Evolutionary conservation across 257 asterid species (phyloP), one percentile per base, ranked within the genome.

Genomic region (Gentiana dahurica): DNA sequence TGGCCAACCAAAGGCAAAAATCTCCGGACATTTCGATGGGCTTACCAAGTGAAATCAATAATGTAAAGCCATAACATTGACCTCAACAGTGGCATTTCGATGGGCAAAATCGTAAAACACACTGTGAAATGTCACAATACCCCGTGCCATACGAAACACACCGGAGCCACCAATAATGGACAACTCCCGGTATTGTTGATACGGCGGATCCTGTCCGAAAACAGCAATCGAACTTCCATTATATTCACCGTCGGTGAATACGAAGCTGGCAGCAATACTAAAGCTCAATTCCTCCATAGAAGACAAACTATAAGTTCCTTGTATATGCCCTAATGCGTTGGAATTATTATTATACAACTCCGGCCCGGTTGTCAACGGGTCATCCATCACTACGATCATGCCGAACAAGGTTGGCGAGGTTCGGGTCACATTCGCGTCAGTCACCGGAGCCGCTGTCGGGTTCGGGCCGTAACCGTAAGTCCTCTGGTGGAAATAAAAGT

Each of bases 121-220:
- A 15, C 24, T 15, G 24, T 15, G 24, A 15, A 15, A 15, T 15
- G 62, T 65, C 11, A 64, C 85, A 4, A 71, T 4, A 2, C 86
- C 86, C 4, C 77, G 66, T 1, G 85, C 78, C 9, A 76, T 66
- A 34, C 90, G 67, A 64, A 82, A 82, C 12, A 43, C 74, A 12
- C 90, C 90, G 2, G 86, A 57, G 35, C 90, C 90, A 10, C 90
- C 90, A 5, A 74, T 62, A 1, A 82, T 68, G 2, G 80, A 68
- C 72, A 82, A 34, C 72, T 79, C 86, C 0, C 84, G 64, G 34
- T 60, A 62, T 65, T 64, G 55, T 0, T 49, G 43, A 41, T 55
- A 37, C 1, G 69, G 35, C 53, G 54, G 12, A 4, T 58, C 47
- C 3, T 45, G 44, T 8, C 12, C 63, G 12, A 58, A 9, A 47